Evolutionary conservation across 2,329 filamentous ascomycete genomes (phyloP).

Genomic region (Coleophoma eucalyptorum): DNA sequence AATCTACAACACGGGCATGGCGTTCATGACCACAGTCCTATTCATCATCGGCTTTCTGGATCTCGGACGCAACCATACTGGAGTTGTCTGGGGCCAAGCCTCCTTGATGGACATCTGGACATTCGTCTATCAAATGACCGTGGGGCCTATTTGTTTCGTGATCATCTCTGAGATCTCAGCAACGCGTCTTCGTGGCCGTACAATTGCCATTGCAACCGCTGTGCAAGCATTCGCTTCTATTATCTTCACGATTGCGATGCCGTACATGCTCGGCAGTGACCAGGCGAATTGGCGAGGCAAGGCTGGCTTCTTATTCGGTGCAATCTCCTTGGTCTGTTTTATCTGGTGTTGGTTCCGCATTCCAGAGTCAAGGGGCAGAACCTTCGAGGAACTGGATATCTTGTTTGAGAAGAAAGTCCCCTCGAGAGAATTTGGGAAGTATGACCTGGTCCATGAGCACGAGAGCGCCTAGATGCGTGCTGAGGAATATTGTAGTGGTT

Average conservation of each 20-base stretch:
- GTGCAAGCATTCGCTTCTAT: constrained; percentile 29
- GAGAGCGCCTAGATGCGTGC: background rate
- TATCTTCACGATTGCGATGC: constrained; percentile 24
- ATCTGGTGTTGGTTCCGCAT: constrained; percentile 33
- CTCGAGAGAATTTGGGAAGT: constrained; percentile 21
- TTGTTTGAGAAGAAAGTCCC: constrained; percentile 33
- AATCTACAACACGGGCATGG: constrained; percentile 42
- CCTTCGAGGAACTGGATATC: constrained; percentile 39
- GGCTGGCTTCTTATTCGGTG: constrained; percentile 39
- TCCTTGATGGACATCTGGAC: constrained; percentile 25
- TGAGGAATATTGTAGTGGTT: too few species aligned
- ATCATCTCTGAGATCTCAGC: constrained; percentile 30
- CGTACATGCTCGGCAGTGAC: constrained; percentile 39
- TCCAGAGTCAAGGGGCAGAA: constrained; percentile 36
- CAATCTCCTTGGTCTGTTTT: constrained; percentile 31
- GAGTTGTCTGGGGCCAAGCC: constrained; percentile 29
- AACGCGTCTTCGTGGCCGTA: constrained; percentile 28
- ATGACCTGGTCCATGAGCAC: constrained; percentile 5
- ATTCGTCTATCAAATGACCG: constrained; percentile 29
- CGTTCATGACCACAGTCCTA: constrained; percentile 39
- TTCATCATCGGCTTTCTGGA: constrained; percentile 38
- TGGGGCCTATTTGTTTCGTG: constrained; percentile 31
- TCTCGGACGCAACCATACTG: constrained; percentile 12
- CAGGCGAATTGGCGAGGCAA: constrained; percentile 45
- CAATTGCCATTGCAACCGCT: constrained; percentile 23